Conservation (phyloP, 2,329 filamentous ascomycete genomes). For the Shiraia sp. region DNA sequence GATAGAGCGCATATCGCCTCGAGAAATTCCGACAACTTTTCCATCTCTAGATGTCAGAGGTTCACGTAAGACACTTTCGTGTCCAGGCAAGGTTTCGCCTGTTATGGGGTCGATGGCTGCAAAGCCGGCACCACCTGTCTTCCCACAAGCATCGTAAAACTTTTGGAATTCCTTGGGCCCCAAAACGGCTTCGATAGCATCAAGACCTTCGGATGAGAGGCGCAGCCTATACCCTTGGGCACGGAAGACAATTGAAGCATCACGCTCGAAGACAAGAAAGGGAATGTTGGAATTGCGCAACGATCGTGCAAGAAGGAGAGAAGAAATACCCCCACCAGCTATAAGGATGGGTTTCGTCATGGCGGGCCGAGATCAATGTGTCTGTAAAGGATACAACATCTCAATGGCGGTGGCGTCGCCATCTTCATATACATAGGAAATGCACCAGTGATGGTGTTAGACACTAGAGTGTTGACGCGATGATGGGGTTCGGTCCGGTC, state of each 20-base stretch:
- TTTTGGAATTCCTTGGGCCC: conserved; percentile 51
- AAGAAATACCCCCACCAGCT: conserved; percentile 36
- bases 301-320: conserved; percentile 37
- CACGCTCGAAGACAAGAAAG: conserved; percentile 45
- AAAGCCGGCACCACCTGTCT: conserved; percentile 62
- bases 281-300: conserved; percentile 35
- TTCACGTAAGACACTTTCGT: conserved; percentile 23
- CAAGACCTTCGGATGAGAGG: conserved; percentile 60
- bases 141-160: conserved; percentile 65
- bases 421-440: too few relatives aligned
- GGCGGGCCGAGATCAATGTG: conserved; percentile 2
- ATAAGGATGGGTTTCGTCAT: conserved; percentile 49
- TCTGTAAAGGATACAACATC: neutral
- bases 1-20: conserved; percentile 64
- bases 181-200: conserved; percentile 64
- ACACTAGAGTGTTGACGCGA: too few relatives aligned
- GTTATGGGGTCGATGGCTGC: conserved; percentile 57
- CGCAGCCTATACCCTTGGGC: conserved; percentile 66
- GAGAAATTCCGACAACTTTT: conserved; percentile 64
- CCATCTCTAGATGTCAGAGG: conserved; percentile 57
- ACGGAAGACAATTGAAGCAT: conserved; percentile 57
- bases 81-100: conserved; percentile 48
- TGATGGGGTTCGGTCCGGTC: too few relatives aligned
- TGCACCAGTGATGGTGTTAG: too few relatives aligned
- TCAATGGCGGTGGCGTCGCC: too few relatives aligned